Conservation (phyloP, 2,329 filamentous ascomycete species). For the Paecilomyces sp. region DNA sequence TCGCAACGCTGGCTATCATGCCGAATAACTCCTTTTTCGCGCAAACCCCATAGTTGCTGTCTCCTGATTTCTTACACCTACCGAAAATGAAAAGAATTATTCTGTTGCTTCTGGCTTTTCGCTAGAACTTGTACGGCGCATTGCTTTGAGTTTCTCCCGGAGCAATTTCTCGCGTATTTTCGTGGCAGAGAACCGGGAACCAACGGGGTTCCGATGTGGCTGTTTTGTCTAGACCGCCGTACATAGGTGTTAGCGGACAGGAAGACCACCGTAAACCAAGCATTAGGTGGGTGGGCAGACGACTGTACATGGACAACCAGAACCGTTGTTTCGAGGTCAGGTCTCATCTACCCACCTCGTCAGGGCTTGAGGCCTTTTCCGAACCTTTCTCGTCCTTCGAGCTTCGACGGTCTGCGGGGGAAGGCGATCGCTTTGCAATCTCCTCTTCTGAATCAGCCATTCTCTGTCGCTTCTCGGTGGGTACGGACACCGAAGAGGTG, state of each 20-base stretch:
- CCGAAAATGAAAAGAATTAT: neutral
- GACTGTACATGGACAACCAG: neutral
- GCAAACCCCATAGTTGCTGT: neutral
- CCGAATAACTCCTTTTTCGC: neutral
- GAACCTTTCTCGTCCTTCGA: slow-evolving; percentile 3
- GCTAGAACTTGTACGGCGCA: slow-evolving; percentile 20
- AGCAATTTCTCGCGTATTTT: slow-evolving; percentile 31
- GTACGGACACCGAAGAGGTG: slow-evolving; percentile 35
- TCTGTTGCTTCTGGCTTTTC: slow-evolving; percentile 9
- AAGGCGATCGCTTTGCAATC: slow-evolving; percentile 13
- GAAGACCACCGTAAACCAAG: slow-evolving; percentile 1
- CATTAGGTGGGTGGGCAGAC: neutral
- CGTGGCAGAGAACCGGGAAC: slow-evolving; percentile 19
- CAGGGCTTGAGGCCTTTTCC: slow-evolving; percentile 7
- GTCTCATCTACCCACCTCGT: slow-evolving; percentile 26
- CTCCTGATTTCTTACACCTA: neutral
- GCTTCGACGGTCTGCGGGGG: slow-evolving; percentile 13
- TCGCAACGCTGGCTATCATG: neutral
- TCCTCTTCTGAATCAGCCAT: slow-evolving; percentile 31
- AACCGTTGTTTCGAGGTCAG: slow-evolving; percentile 2
- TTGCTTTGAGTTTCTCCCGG: slow-evolving; percentile 29
- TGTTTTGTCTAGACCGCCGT: slow-evolving; percentile 6
- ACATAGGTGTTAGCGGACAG: slow-evolving; percentile 12
- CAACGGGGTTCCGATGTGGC: slow-evolving; percentile 6
- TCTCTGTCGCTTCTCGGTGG: slow-evolving; percentile 35